Percentiles rank a stretch among this genome's conserved stretches.
phyloP scores from a whole-genome alignment of 2,329 filamentous ascomycete species.

The Colletotrichum siamense region DNA sequence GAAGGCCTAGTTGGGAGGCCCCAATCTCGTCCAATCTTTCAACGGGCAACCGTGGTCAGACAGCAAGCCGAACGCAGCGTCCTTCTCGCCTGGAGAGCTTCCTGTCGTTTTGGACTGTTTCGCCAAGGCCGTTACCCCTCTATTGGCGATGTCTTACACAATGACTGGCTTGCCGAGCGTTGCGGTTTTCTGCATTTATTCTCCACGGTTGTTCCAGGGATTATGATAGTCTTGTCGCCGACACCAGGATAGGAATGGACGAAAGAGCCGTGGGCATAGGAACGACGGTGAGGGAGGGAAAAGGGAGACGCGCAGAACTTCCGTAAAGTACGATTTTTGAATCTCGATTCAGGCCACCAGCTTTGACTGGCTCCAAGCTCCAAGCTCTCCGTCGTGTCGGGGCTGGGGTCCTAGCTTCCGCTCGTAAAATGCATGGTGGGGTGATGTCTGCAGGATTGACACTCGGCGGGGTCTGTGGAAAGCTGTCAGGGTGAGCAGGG shows the following conservation, averaged over 20 bases:
- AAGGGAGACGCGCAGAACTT: not conserved
- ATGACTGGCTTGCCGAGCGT: not conserved
- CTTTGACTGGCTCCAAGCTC: not conserved
- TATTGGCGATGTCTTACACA: not conserved
- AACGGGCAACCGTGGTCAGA: not conserved
- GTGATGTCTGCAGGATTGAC: slow-evolving; percentile 22
- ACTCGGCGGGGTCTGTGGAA: slow-evolving; percentile 4
- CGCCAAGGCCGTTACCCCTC: slow-evolving; percentile 1
- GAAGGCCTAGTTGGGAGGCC: not conserved
- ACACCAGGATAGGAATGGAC: not conserved
- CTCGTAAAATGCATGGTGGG: not conserved
- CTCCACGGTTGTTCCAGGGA: not conserved
- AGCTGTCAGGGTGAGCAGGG: not conserved
- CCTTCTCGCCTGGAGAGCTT: not conserved
- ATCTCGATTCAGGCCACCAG: not conserved
- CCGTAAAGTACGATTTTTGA: not conserved
- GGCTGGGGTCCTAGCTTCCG: slow-evolving; percentile 16
- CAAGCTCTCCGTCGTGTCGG: not conserved
- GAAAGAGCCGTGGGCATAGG: not conserved
- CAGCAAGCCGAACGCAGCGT: not conserved
- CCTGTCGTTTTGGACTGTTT: not conserved
- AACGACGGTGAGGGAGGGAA: not conserved
- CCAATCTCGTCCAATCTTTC: not conserved
- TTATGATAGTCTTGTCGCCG: not conserved
- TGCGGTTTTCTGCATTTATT: not conserved